These are phyloP conservation scores for Primulina eburnea DNA, from an alignment of 257 asterid genomes.

Conservation along the genomic window DNA sequence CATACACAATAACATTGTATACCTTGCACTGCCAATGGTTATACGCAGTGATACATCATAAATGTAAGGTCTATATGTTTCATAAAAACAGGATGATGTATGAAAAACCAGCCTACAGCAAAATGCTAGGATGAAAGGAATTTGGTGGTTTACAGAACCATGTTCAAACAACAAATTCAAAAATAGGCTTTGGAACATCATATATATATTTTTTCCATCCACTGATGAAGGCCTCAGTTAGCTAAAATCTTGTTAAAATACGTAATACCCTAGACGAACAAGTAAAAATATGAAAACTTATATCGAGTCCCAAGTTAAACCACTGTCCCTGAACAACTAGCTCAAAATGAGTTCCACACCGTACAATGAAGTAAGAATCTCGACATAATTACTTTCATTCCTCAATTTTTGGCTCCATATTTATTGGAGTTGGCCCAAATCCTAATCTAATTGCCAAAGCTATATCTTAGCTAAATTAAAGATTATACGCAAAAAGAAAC, in stretches of 20 bases:
- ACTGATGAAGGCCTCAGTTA: neutral
- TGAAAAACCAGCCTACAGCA: neutral
- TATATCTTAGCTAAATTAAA: neutral
- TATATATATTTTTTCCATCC: neutral
- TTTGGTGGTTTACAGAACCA: neutral
- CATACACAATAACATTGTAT: conserved; percentile 4
- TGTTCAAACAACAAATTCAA: neutral
- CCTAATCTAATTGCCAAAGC: neutral
- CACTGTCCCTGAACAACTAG: neutral
- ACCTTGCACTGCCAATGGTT: neutral
- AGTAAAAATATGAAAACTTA: neutral
- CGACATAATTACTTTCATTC: neutral
- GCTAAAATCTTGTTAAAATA: neutral
- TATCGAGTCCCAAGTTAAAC: neutral
- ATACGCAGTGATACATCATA: neutral
- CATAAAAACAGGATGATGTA: neutral
- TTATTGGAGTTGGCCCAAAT: neutral
- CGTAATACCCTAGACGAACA: too few relatives aligned
- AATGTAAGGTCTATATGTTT: neutral
- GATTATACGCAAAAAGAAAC: neutral
- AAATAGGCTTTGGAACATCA: neutral
- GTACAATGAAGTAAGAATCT: neutral
- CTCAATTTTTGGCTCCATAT: neutral
- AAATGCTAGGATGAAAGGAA: neutral
- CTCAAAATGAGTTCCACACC: neutral